phyloP scores from a whole-genome alignment of 352 stramenopile genomes.

The Phytophthora brassicae region DNA sequence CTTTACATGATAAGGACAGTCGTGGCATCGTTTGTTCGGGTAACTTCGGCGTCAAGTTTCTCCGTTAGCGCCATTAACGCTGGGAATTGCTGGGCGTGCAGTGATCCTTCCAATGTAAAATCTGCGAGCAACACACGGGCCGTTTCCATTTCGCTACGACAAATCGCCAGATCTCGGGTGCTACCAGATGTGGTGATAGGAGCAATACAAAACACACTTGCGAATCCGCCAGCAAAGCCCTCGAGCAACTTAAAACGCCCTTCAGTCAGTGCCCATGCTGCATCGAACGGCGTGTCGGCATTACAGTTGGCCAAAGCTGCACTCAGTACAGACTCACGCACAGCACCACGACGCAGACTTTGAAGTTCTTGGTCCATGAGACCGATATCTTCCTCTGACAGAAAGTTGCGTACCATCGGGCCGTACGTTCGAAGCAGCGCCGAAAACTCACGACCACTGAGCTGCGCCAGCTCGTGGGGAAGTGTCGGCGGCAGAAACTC shows the following conservation, averaged over 20 bases:
- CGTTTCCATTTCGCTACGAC: constrained; percentile 27
- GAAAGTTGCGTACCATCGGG: constrained; percentile 26
- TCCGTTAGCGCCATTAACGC: constrained; percentile 28
- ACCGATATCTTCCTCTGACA: constrained; percentile 35
- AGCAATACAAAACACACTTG: constrained; percentile 40
- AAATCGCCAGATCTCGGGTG: constrained; percentile 26
- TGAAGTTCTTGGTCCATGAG: constrained; percentile 39
- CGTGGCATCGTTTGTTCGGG: not conserved
- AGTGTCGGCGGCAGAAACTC: constrained; percentile 44
- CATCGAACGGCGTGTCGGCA: constrained; percentile 39
- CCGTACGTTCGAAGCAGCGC: constrained; percentile 40
- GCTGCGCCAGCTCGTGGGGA: constrained; percentile 48
- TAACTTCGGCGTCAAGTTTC: constrained; percentile 9
- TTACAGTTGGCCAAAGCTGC: constrained; percentile 25
- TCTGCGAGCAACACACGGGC: constrained; percentile 28
- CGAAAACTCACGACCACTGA: constrained; percentile 52
- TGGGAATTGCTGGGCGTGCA: constrained; percentile 52
- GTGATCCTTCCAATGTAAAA: constrained; percentile 42
- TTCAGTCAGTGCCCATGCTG: constrained; percentile 38
- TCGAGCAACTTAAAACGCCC: constrained; percentile 52
- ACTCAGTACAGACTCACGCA: constrained; percentile 24
- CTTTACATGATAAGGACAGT: not conserved
- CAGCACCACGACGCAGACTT: constrained; percentile 23
- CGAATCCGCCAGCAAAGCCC: constrained; percentile 58
- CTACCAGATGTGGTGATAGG: constrained; percentile 8